A percentile compares a stretch with the other conserved stretches of the same genome.
phyloP scores from a whole-genome alignment of 139 green algal species.

The Closterium sp. region DNA sequence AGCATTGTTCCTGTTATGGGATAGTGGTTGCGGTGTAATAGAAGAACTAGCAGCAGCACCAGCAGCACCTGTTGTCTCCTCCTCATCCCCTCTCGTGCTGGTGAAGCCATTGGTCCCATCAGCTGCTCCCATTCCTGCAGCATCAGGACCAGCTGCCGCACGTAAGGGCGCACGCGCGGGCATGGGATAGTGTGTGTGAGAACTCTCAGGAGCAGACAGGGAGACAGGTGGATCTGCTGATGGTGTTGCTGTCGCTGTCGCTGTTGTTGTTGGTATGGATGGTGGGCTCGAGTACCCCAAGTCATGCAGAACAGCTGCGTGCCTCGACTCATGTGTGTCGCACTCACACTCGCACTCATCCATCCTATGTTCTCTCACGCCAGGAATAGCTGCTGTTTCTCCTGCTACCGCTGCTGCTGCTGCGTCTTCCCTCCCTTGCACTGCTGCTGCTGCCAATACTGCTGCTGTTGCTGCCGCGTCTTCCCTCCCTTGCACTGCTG shows the following conservation, averaged over 20 bases:
- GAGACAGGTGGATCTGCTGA: too few relatives aligned
- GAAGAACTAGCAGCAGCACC: too few relatives aligned
- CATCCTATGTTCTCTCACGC: background rate
- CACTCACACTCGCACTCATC: too few relatives aligned
- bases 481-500: too few relatives aligned
- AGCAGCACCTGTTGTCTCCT: background rate
- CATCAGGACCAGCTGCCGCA: background rate
- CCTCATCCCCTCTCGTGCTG: background rate
- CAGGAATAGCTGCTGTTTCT: background rate
- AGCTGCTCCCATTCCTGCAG: background rate
- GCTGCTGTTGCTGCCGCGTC: too few relatives aligned
- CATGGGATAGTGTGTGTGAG: background rate
- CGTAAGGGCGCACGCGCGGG: background rate
- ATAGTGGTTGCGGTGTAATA: too few relatives aligned
- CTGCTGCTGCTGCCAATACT: too few relatives aligned
- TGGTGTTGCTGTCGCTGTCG: too few relatives aligned
- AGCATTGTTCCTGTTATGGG: too few relatives aligned
- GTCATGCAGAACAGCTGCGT: background rate
- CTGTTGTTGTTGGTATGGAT: background rate
- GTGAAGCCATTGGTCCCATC: background rate
- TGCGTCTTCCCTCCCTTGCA: too few relatives aligned
- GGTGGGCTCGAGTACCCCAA: background rate
- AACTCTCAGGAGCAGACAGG: background rate
- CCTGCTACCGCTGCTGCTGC: background rate
- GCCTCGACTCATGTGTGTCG: background rate